Percentiles rank a stretch among this genome's conserved stretches.
These are phyloP conservation scores for Ascocoryne sarcoides DNA, from an alignment of 2,329 filamentous ascomycete species.

Conservation along the genomic window DNA sequence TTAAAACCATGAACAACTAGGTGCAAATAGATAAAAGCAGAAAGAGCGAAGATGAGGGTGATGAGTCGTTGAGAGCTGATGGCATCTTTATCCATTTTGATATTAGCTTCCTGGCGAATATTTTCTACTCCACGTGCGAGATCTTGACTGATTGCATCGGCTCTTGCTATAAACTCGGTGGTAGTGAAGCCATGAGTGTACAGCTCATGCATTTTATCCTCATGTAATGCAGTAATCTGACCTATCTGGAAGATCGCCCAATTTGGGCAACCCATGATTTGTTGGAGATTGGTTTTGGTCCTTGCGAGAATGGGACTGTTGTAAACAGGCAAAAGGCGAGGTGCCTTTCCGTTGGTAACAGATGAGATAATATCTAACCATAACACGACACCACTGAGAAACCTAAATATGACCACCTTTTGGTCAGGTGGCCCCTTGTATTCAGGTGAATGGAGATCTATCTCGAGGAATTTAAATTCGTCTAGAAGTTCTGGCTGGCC, in stretches of 20 bases:
- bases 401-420: slow-evolving; percentile 36
- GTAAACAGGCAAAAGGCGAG: slow-evolving; percentile 31
- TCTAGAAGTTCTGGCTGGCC: neutral
- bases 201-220: slow-evolving; percentile 44
- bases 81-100: slow-evolving; percentile 6
- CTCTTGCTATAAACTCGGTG: slow-evolving; percentile 8
- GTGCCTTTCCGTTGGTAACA: slow-evolving; percentile 35
- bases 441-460: neutral
- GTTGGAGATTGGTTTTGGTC: slow-evolving; percentile 31
- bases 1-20: slow-evolving; percentile 20
- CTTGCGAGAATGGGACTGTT: neutral
- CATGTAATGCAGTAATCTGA: slow-evolving; percentile 43
- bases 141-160: slow-evolving; percentile 15
- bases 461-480: neutral
- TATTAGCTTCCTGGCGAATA: slow-evolving; percentile 9
- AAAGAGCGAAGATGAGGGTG: slow-evolving; percentile 20
- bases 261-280: slow-evolving; percentile 47
- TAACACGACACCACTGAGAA: slow-evolving; percentile 41
- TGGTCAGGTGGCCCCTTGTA: slow-evolving; percentile 20
- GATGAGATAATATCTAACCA: slow-evolving; percentile 42
- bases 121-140: slow-evolving; percentile 17
- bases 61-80: slow-evolving; percentile 7
- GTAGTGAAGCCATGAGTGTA: slow-evolving; percentile 10
- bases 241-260: slow-evolving; percentile 47
- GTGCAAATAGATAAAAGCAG: slow-evolving; percentile 22